Evolutionary conservation across 148 eudicot species (phyloP).

Genomic region (Camellia japonica): DNA sequence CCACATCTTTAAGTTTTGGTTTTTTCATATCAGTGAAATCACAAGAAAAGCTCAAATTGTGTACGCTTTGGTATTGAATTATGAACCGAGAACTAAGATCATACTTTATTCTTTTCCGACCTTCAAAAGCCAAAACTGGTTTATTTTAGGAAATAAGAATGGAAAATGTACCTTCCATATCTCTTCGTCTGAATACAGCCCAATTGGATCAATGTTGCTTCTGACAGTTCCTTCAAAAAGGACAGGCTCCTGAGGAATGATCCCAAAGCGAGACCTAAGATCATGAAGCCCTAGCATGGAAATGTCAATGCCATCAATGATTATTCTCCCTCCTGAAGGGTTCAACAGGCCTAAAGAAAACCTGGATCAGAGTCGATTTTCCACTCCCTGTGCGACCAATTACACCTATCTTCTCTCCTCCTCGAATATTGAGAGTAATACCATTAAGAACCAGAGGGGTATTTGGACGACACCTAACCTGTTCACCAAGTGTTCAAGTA

Average conservation of each 20-base stretch:
- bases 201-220: conserved; percentile 86
- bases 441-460: conserved; percentile 92
- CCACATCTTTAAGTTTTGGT: conserved; percentile 72
- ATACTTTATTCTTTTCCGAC: not conserved
- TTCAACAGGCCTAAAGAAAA: conserved; percentile 86
- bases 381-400: conserved; percentile 97
- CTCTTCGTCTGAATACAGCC: conserved; percentile 75
- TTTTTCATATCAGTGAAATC: conserved; percentile 11
- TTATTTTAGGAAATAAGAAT: not conserved
- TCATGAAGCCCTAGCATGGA: conserved; percentile 73
- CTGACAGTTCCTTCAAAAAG: conserved; percentile 96
- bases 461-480: conserved; percentile 84
- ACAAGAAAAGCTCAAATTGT: not conserved
- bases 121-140: not conserved
- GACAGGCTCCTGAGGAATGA: conserved; percentile 98
- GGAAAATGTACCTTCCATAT: conserved; percentile 76
- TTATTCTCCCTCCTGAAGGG: conserved; percentile 70
- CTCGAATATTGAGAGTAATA: conserved; percentile 61
- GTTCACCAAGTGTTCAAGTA: conserved; percentile 17
- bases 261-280: conserved; percentile 93
- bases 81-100: not conserved
- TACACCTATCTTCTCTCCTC: conserved; percentile 92
- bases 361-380: conserved; percentile 90
- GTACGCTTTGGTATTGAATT: not conserved
- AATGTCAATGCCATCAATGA: conserved; percentile 75